Evolutionary conservation across 371 early-diverging fungal genomes (phyloP).

Genomic region (Mortierella sp.): DNA sequence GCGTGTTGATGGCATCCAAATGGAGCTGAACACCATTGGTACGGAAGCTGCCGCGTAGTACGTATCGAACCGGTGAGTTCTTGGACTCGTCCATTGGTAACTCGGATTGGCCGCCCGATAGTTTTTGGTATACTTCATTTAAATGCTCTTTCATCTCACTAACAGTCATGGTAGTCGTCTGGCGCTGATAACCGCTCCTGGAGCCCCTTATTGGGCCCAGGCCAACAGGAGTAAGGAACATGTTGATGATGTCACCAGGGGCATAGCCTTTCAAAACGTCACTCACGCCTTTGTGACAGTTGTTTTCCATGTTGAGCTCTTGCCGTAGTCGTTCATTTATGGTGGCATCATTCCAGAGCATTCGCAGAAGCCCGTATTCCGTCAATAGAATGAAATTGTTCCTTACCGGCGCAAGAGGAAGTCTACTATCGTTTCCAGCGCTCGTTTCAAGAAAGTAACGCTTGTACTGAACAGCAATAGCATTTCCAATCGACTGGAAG

Average conservation of each 20-base stretch:
- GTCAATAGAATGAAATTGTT: background rate
- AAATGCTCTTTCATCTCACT: too few relatives aligned
- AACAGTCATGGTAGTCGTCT: background rate
- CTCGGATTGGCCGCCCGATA: background rate
- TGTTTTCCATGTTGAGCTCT: too few relatives aligned
- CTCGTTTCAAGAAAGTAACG: background rate
- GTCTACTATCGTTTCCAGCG: background rate
- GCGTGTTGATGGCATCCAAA: background rate
- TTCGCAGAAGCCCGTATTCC: background rate
- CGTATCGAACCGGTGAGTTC: background rate
- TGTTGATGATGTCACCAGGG: background rate
- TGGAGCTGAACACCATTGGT: background rate
- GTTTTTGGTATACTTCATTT: background rate
- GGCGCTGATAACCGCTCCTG: background rate
- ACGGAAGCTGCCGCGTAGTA: background rate
- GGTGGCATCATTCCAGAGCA: background rate
- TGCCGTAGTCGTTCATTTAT: background rate
- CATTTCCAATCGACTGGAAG: background rate
- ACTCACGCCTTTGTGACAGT: too few relatives aligned
- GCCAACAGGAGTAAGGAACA: background rate
- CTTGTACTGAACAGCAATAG: background rate
- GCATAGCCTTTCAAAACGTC: background rate
- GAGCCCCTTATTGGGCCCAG: background rate
- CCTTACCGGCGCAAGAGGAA: background rate
- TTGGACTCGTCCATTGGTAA: background rate